These are phyloP conservation scores for Monosporozyma siamensis DNA, from an alignment of 805 yeast genomes.

Conservation along the genomic window DNA sequence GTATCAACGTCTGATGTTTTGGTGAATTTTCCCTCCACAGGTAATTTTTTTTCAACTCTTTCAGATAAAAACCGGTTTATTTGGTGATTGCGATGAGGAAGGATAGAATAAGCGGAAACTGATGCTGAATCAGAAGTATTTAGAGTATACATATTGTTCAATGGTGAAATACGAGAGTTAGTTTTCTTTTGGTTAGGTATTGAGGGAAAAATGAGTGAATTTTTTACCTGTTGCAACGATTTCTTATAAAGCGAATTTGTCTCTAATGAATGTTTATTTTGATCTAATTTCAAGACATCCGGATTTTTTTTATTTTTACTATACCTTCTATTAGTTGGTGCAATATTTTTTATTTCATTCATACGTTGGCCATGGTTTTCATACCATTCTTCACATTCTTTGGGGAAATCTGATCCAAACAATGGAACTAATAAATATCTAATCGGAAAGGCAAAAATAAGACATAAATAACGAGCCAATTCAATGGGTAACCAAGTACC, in stretches of 20 bases:
- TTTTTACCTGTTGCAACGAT: too few relatives aligned
- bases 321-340: neutral
- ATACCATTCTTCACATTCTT: slow-evolving; percentile 23
- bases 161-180: too few relatives aligned
- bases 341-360: neutral
- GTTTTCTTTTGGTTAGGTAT: too few relatives aligned
- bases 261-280: too few relatives aligned
- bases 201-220: too few relatives aligned
- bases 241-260: too few relatives aligned
- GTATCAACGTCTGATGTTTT: neutral
- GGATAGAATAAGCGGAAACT: neutral
- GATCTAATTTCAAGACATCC: too few relatives aligned
- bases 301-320: too few relatives aligned
- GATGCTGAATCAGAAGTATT: too few relatives aligned
- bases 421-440: slow-evolving; percentile 69
- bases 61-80: neutral
- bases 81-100: neutral
- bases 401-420: slow-evolving; percentile 58
- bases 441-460: slow-evolving; percentile 67
- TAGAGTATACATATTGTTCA: too few relatives aligned
- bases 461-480: slow-evolving; percentile 57
- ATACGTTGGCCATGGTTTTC: neutral
- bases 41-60: neutral
- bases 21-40: neutral
- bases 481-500: slow-evolving; percentile 86